Percentiles rank a stretch among this genome's conserved stretches.
phyloP scores from a whole-genome alignment of 2,329 filamentous ascomycete species.

The Colletotrichum spinosum region DNA sequence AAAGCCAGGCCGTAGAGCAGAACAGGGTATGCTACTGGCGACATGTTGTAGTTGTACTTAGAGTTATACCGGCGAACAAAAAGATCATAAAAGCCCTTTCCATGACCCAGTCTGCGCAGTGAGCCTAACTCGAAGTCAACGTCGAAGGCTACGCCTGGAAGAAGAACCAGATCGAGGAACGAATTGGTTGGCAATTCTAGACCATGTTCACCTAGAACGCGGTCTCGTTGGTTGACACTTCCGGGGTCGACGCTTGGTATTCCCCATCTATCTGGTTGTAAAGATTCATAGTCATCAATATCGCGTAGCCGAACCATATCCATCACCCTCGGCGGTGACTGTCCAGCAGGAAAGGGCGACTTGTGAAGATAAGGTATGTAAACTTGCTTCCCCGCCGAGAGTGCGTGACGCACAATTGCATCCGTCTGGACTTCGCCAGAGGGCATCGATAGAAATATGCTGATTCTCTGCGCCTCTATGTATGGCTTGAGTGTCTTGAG shows the following conservation, averaged over 20 bases:
- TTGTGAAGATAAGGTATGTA: conserved; percentile 92
- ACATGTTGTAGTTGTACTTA: conserved; percentile 44
- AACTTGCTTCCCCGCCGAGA: conserved; percentile 82
- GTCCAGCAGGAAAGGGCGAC: conserved; percentile 56
- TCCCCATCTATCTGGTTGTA: conserved; percentile 87
- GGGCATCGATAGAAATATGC: conserved; percentile 95
- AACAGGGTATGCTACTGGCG: conserved; percentile 49
- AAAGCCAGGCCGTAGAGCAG: conserved; percentile 82
- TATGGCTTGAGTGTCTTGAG: conserved; percentile 80
- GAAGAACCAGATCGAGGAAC: conserved; percentile 82
- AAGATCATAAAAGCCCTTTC: conserved; percentile 96
- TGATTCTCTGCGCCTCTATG: conserved; percentile 77
- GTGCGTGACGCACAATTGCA: conserved; percentile 82
- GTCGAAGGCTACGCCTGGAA: conserved; percentile 96
- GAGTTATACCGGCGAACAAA: conserved; percentile 82
- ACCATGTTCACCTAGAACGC: conserved; percentile 76
- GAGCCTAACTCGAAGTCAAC: conserved; percentile 60
- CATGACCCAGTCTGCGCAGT: conserved; percentile 87
- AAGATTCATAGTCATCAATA: conserved; percentile 79
- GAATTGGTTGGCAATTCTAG: conserved; percentile 48
- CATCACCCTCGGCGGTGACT: conserved; percentile 79
- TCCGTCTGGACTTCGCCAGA: conserved; percentile 86
- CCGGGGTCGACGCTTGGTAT: conserved; percentile 85
- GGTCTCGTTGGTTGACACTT: conserved; percentile 74
- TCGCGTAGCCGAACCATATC: conserved; percentile 89